Base-by-base conservation (phyloP, 2,329 filamentous ascomycete species). In the Fusarium udum region DNA sequence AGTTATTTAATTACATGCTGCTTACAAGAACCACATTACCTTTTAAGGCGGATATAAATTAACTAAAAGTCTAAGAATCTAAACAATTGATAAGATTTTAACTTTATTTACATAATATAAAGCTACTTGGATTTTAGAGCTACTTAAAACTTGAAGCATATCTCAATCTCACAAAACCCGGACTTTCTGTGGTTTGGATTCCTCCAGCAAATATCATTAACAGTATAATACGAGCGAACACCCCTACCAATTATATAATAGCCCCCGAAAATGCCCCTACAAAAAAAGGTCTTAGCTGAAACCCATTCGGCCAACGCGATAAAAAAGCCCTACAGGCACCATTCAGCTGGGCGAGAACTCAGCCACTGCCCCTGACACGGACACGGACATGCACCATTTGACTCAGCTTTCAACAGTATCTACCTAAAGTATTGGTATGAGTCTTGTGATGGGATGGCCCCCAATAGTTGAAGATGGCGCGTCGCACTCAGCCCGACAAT, bases 391-490 rank as follows among this genome's bases (percentile, higher is more conserved):
- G 61, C 70, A 58, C 62, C 60, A 53, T 60, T 75, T 45, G 49
- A 58, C 55, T 71, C 72, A 67, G 70, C 67, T 73, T 61, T 58
- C 34, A 53, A 53, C 37, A 40, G 20, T 53, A 39, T 43, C 49
- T 28, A 58, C n/a, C 22, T 37, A 26, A 24, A 51, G 39, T 64
- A 28, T 36, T 52, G 49, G 42, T 67, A 40, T 45, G 46, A 60
- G 71, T 62, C 75, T 72, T 67, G 65, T 76, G 74, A 69, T 65
- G 37, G 58, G 74, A 69, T 61, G 31, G 58, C 32, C 26, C 49
- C 59, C 59, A 37, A 58, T 52, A 39, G 26, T 24, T 51, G 43
- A 24, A 20, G n/a, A 40, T 46, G 55, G 55, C 59, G 58, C 40
- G 48, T 61, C 46, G 24, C 37, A 40, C 40, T 59, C 42, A 64